Conservation (phyloP, 1,139 yeast genomes). For the Nakaseomyces delphensis region DNA sequence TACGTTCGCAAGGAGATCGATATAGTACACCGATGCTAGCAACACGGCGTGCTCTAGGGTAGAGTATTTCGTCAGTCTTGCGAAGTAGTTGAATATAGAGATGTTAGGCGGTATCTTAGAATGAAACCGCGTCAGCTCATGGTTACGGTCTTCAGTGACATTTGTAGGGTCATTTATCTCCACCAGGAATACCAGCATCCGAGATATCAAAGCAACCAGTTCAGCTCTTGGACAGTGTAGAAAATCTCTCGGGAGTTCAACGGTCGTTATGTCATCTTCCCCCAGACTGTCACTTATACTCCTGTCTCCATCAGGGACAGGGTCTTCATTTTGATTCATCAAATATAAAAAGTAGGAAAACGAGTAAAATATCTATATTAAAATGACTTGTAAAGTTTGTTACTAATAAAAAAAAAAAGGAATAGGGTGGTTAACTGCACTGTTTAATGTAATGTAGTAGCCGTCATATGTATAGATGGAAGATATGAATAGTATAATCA, state of each 20-base stretch:
- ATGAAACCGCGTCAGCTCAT: slow-evolving; percentile 73
- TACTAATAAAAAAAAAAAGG: too few relatives aligned
- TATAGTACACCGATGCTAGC: slow-evolving; percentile 74
- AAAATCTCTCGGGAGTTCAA: slow-evolving; percentile 30
- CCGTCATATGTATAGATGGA: too few relatives aligned
- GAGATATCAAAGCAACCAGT: slow-evolving; percentile 58
- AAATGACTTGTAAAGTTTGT: too few relatives aligned
- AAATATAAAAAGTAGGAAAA: too few relatives aligned
- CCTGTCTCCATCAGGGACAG: slow-evolving; percentile 6
- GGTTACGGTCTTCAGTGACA: slow-evolving; percentile 9
- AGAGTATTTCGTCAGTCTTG: slow-evolving; percentile 74
- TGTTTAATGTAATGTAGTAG: too few relatives aligned
- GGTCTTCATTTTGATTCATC: not conserved
- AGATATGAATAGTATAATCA: too few relatives aligned
- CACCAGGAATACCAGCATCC: slow-evolving; percentile 72
- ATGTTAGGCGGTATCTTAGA: slow-evolving; percentile 88
- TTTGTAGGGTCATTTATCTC: slow-evolving; percentile 52
- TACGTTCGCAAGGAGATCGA: slow-evolving; percentile 71
- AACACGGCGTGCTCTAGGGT: slow-evolving; percentile 76
- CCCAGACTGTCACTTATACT: too few relatives aligned
- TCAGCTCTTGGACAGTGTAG: slow-evolving; percentile 63
- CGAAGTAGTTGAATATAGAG: slow-evolving; percentile 66
- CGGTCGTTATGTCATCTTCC: slow-evolving; percentile 7
- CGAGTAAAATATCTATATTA: too few relatives aligned
- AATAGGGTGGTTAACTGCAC: too few relatives aligned